phyloP scores from a whole-genome alignment of 768 basidiomycete species.

The Lentinula lateritia region DNA sequence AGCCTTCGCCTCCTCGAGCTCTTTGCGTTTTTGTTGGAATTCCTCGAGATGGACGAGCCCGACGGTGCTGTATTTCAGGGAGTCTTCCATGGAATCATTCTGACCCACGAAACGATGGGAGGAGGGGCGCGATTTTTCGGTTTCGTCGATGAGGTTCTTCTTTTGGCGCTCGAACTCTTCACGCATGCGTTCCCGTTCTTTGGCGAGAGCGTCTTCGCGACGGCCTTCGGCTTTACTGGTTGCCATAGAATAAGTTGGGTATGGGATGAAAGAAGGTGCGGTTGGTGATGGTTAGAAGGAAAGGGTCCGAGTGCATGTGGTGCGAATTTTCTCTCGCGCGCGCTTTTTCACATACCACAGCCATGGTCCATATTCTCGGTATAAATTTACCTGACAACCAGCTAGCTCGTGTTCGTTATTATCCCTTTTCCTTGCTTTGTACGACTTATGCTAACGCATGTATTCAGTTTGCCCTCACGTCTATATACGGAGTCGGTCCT shows the following conservation, averaged over 20 bases:
- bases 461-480: constrained; percentile 78
- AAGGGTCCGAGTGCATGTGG: constrained; percentile 9
- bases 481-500: constrained; percentile 85
- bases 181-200: constrained; percentile 74
- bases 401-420: constrained; percentile 59
- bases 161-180: constrained; percentile 83
- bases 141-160: constrained; percentile 77
- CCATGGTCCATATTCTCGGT: constrained; percentile 86
- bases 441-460: neutral
- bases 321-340: neutral
- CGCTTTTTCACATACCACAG: neutral
- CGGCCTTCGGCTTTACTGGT: constrained; percentile 76
- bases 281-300: constrained; percentile 9
- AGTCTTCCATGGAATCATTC: constrained; percentile 91
- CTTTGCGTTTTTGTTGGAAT: constrained; percentile 84
- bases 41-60: constrained; percentile 90
- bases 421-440: neutral
- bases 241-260: constrained; percentile 38
- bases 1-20: constrained; percentile 87
- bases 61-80: constrained; percentile 84
- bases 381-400: constrained; percentile 75
- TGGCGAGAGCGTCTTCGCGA: constrained; percentile 78
- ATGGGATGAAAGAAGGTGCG: neutral
- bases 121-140: constrained; percentile 87
- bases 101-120: constrained; percentile 89